Conservation (phyloP, 768 basidiomycete genomes). For the Daedaleopsis sinensis region DNA sequence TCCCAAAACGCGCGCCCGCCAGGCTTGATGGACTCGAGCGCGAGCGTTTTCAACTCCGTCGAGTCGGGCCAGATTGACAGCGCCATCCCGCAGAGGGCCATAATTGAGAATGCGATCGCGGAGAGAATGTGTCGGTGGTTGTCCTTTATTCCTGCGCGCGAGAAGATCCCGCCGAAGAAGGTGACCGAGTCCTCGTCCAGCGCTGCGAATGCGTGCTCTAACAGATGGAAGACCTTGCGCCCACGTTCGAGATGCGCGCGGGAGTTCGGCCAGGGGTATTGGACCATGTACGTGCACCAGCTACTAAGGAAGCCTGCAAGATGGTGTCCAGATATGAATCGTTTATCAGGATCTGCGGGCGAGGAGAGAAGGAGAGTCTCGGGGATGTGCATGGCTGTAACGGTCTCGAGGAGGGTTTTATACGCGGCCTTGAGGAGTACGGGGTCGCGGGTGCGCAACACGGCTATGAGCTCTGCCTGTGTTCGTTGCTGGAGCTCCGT, state of each 20-base stretch:
- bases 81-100: not conserved
- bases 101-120: no score
- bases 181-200: no score
- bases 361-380: not conserved
- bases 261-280: not conserved
- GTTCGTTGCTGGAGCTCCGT: no score
- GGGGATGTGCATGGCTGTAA: not conserved
- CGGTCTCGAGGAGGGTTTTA: not conserved
- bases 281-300: not conserved
- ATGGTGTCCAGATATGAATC: not conserved
- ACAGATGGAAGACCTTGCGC: not conserved
- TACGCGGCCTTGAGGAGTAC: no score
- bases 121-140: no score
- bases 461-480: no score
- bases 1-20: no score
- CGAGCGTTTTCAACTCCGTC: no score
- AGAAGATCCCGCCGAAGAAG: not conserved
- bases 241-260: not conserved
- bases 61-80: no score
- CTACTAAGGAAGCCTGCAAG: not conserved
- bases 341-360: not conserved
- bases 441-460: no score
- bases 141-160: not conserved
- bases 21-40: no score
- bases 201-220: not conserved